Percentiles rank a stretch among this genome's conserved stretches.
phyloP scores from a whole-genome alignment of 768 basidiomycete genomes.

The Udeniomyces megalosporus region DNA sequence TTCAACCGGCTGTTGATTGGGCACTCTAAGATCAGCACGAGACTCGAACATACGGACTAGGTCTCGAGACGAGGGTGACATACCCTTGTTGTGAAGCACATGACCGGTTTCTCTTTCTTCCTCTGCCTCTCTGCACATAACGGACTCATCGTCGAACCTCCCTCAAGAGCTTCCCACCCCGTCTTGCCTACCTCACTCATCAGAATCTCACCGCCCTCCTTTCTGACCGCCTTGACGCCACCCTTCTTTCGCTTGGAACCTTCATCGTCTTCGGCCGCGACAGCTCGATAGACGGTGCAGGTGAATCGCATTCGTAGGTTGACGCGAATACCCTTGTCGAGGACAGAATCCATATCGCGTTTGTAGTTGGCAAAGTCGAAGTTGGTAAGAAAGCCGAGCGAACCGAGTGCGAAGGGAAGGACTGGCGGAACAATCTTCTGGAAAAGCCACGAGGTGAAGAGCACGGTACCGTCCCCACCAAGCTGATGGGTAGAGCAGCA shows the following conservation, averaged over 20 bases:
- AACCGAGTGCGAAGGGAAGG: slow-evolving; percentile 89
- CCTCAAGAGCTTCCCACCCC: slow-evolving; percentile 94
- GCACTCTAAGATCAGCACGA: too few relatives aligned
- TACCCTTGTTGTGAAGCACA: slow-evolving; percentile 70
- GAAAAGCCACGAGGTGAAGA: slow-evolving; percentile 98
- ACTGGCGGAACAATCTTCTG: slow-evolving; percentile 98
- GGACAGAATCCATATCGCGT: slow-evolving; percentile 65
- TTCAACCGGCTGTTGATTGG: slow-evolving; percentile 52
- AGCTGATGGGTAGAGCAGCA: slow-evolving; percentile 39
- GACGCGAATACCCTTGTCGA: slow-evolving; percentile 87
- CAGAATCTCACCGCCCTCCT: slow-evolving; percentile 85
- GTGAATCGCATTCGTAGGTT: slow-evolving; percentile 99
- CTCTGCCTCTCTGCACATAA: slow-evolving; percentile 18
- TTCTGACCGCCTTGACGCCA: slow-evolving; percentile 62
- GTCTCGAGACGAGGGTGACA: too few relatives aligned
- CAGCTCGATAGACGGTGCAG: slow-evolving; percentile 90
- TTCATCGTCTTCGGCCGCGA: slow-evolving; percentile 47
- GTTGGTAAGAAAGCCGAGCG: slow-evolving; percentile 91
- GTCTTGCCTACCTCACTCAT: slow-evolving; percentile 80
- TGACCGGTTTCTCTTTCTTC: slow-evolving; percentile 83
- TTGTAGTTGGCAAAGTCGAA: slow-evolving; percentile 83
- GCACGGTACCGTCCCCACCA: slow-evolving; percentile 93
- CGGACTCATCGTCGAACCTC: slow-evolving; percentile 20
- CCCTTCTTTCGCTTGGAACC: slow-evolving; percentile 35
- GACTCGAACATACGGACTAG: too few relatives aligned